phyloP scores from a whole-genome alignment of 331 rosid genomes.

The Malus hybrid region DNA sequence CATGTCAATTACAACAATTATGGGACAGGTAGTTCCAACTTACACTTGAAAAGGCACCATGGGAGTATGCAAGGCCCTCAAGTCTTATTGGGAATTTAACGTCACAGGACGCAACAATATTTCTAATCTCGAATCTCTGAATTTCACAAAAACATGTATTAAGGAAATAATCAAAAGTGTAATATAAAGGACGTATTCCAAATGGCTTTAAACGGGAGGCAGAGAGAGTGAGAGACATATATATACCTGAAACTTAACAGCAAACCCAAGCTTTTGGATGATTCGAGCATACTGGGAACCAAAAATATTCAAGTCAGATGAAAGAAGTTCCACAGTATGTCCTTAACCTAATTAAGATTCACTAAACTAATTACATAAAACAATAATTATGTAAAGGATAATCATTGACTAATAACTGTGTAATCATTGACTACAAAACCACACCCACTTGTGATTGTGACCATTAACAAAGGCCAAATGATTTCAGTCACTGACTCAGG shows the following conservation, averaged over 20 bases:
- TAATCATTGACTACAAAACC: background rate
- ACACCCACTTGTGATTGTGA: background rate
- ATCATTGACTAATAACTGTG: too few species aligned
- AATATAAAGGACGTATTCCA: background rate
- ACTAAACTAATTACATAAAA: background rate
- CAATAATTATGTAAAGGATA: constrained; percentile 2
- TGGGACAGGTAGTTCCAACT: constrained; percentile 10
- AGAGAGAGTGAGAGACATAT: constrained; percentile 14
- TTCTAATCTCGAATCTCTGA: constrained; percentile 76
- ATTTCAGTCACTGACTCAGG: background rate
- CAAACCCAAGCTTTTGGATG: background rate
- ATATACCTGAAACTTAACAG: constrained; percentile 15
- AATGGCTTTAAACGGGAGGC: background rate
- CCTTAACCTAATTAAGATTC: background rate
- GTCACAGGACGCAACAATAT: constrained; percentile 76
- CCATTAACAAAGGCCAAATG: background rate
- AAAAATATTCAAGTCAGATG: constrained; percentile 10
- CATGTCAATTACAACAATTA: background rate
- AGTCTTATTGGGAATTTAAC: constrained; percentile 68
- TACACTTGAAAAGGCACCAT: constrained; percentile 72
- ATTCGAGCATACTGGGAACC: constrained; percentile 28
- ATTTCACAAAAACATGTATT: background rate
- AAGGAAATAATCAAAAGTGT: background rate
- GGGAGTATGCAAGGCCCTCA: constrained; percentile 65
- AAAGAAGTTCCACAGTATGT: background rate